phyloP scores from a whole-genome alignment of 1,284 basidiomycete species.

The Wallemia ichthyophaga region DNA sequence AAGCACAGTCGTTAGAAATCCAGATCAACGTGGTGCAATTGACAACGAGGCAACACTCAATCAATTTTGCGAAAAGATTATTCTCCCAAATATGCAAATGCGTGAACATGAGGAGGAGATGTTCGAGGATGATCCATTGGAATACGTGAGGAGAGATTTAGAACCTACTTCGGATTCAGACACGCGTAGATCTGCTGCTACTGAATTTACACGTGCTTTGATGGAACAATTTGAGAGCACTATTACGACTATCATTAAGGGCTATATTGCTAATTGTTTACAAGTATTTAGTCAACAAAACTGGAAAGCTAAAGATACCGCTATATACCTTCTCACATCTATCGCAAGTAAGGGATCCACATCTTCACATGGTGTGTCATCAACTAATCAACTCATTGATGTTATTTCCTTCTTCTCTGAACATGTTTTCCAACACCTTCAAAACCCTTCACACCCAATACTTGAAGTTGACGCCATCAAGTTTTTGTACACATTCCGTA shows the following conservation, averaged over 20 bases:
- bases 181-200: constrained; percentile 69
- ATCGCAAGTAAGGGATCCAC: constrained; percentile 70
- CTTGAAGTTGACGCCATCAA: constrained; percentile 87
- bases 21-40: constrained; percentile 36
- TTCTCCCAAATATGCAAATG: constrained; percentile 69
- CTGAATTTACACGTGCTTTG: constrained; percentile 68
- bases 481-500: constrained; percentile 75
- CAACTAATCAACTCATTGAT: constrained; percentile 69
- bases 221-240: constrained; percentile 47
- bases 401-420: constrained; percentile 86
- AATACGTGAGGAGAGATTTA: constrained; percentile 74
- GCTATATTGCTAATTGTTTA: constrained; percentile 51
- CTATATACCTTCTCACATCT: constrained; percentile 75
- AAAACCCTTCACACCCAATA: constrained; percentile 56
- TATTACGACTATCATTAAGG: constrained; percentile 53
- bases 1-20: constrained; percentile 66
- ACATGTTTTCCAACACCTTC: constrained; percentile 63
- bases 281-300: constrained; percentile 31
- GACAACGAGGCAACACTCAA: constrained; percentile 37
- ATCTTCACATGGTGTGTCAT: constrained; percentile 61
- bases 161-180: constrained; percentile 20
- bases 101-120: constrained; percentile 75
- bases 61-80: constrained; percentile 59
- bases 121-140: constrained; percentile 89
- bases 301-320: constrained; percentile 86